Evolutionary conservation across 2,329 filamentous ascomycete genomes (phyloP), one percentile per base, ranked within the genome.

Genomic region (Rutstroemia sp.): DNA sequence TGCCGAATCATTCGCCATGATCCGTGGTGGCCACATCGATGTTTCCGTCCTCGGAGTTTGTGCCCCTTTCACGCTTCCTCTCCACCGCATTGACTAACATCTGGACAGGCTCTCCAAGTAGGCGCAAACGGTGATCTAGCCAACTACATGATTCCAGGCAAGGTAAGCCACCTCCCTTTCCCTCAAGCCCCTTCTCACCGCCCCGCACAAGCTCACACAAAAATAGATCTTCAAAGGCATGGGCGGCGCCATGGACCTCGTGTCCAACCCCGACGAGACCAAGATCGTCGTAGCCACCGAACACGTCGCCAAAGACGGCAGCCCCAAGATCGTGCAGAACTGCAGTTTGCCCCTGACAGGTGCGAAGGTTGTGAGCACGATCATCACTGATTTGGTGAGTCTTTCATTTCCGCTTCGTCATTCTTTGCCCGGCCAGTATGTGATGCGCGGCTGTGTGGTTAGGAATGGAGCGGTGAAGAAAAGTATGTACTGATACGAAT

Each of bases 121-220:
- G 86, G 83, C 61, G 87, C 88, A 0, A 77, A 80, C 2, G 89
- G 89, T 21, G 90, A 94, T 69, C 72, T 94, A 56, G 90, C 89
- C 46, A 92, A 92, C 72, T 94, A 90, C 77, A 92, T 94, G 86
- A 87, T 94, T 62, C 89, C 89, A 0, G 90, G 89, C 25, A 92
- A 92, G 72, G 83, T 89, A n/a, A n/a, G 41, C 14, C 10, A 38
- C 5, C 21, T 25, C 14, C 7, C 4, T 2, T 21, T 25, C 19
- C n/a, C 6, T 5, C 5, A 7, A 47, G 4, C 14, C 14, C 46
- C 2, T 6, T 12, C 38, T 12, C 14, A 14, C 7, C 49, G 2
- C 8, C 18, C 14, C 12, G 2, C 9, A 19, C 6, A n/a, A 51
- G 5, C 46, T 50, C 7, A 50, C 18, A n/a, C 10, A 25, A 8